Percentiles rank a stretch among this genome's conserved stretches.
These are phyloP conservation scores for Trichoderma sp. DNA, from an alignment of 2,329 filamentous ascomycete genomes.

Conservation along the genomic window DNA sequence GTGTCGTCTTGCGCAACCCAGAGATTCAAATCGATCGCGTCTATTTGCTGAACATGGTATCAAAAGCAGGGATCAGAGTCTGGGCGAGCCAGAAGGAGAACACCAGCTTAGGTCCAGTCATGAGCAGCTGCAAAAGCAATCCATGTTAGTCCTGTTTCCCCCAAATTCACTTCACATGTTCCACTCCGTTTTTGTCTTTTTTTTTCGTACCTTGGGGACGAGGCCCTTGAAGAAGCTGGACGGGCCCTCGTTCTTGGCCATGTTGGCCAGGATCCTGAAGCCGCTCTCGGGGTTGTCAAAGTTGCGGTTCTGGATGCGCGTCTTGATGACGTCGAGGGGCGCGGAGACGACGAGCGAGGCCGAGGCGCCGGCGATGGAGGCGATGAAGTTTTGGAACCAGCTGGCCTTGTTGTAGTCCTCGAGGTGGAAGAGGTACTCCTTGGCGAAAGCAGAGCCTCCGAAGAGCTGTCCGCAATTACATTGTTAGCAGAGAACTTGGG, in stretches of 20 bases:
- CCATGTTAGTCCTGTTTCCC: slow-evolving; percentile 29
- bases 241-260: slow-evolving; percentile 87
- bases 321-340: slow-evolving; percentile 96
- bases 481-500: no score
- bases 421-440: slow-evolving; percentile 91
- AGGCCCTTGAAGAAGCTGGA: slow-evolving; percentile 96
- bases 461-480: no score
- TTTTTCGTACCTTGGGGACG: slow-evolving; percentile 72
- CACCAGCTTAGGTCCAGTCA: slow-evolving; percentile 98
- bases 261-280: slow-evolving; percentile 87
- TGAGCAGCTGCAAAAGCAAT: slow-evolving; percentile 66
- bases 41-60: slow-evolving; percentile 38
- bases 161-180: not conserved
- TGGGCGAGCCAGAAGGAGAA: slow-evolving; percentile 99
- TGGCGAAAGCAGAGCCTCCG: slow-evolving; percentile 94
- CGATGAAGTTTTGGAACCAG: slow-evolving; percentile 97
- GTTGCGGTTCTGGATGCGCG: slow-evolving; percentile 96
- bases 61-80: slow-evolving; percentile 94
- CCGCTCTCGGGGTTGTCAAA: slow-evolving; percentile 97
- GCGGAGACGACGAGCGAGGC: slow-evolving; percentile 96
- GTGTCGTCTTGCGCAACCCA: not conserved
- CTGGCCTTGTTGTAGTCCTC: slow-evolving; percentile 92
- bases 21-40: not conserved
- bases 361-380: slow-evolving; percentile 91
- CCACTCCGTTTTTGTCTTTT: no score